Evolutionary conservation across 768 basidiomycete genomes (phyloP), one percentile per base, ranked within the genome.

Genomic region (Phylloporus scabripes): DNA sequence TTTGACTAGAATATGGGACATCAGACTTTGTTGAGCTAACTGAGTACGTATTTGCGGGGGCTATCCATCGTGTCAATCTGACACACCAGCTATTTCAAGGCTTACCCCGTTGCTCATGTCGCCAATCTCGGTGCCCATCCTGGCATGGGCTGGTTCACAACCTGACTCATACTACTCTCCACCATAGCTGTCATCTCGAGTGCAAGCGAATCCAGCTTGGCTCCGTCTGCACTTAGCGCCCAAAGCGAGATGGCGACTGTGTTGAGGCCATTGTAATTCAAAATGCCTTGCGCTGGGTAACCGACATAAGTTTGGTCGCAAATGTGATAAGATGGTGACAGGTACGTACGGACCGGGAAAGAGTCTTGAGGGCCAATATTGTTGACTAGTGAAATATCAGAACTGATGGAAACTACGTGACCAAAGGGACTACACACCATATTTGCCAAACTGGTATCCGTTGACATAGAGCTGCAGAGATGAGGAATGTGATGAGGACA

Each of bases 211-310:
- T 69, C 56, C 8, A 78, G 58, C 40, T 67, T 72, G 7, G 72
- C 76, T 10, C 76, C 77, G n/a, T 50, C 60, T 10, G 59, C 43
- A 12, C 57, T 71, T 9, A 63, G 61, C 15, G 75, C 74, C 76
- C 77, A 77, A 7, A 78, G 61, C 15, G 76, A 77, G 10, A 77
- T 62, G 5, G 72, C 75, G 7, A 78, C 62, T 4, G 76, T 77
- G 51, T 78, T 77, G 11, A 28, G 50, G 17, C 77, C 75, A 17
- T 71, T 67, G 48, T 78, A 76, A 42, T 78, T 71, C 37, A 78
- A 48, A 47, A 78, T 76, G 21, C 76, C 77, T 66, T 78, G 72
- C 4, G 77, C 75, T 75, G 46, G 11, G 3, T 17, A 28, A 15
- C 6, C n/a, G 7, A 33, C 67, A 18, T 55, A 14, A 61, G 47